Evolutionary conservation across 805 yeast genomes (phyloP).

Genomic region (Starmerella vaccinii): DNA sequence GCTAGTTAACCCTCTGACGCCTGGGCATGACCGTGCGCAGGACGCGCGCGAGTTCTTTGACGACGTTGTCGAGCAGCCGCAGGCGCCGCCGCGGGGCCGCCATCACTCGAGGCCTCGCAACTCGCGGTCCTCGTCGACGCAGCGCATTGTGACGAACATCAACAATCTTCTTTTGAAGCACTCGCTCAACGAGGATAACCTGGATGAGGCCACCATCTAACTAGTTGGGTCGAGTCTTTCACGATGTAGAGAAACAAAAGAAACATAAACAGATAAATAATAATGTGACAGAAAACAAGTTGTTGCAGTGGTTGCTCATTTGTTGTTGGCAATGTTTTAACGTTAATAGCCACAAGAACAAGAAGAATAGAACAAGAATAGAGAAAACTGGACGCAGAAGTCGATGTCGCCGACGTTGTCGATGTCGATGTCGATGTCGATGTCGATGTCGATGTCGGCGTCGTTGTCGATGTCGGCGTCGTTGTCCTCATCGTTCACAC

Average conservation of each 20-base stretch:
- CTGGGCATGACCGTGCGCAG: slow-evolving; percentile 29
- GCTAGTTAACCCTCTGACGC: slow-evolving; percentile 32
- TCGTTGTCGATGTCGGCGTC: too few relatives aligned
- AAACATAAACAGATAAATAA: background rate
- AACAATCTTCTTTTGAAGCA: slow-evolving; percentile 21
- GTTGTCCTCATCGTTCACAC: background rate
- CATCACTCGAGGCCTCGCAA: slow-evolving; percentile 21
- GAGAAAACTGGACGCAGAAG: too few relatives aligned
- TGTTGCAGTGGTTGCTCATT: too few relatives aligned
- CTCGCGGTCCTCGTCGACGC: slow-evolving; percentile 18
- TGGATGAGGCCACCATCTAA: slow-evolving; percentile 15
- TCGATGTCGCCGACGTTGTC: too few relatives aligned
- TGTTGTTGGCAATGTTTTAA: too few relatives aligned
- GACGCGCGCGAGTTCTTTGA: slow-evolving; percentile 33
- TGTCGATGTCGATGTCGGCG: too few relatives aligned
- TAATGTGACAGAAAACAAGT: too few relatives aligned
- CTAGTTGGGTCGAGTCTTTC: background rate
- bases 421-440: too few relatives aligned
- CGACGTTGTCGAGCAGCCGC: slow-evolving; percentile 25
- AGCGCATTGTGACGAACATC: slow-evolving; percentile 23
- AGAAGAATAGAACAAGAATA: too few relatives aligned
- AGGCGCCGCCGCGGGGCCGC: slow-evolving; percentile 19
- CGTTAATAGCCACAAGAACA: too few relatives aligned
- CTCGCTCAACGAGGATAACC: slow-evolving; percentile 19
- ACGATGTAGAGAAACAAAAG: background rate